These are phyloP conservation scores for Geotrichum macrosporum DNA, from an alignment of 1,139 yeast species.

Conservation along the genomic window DNA sequence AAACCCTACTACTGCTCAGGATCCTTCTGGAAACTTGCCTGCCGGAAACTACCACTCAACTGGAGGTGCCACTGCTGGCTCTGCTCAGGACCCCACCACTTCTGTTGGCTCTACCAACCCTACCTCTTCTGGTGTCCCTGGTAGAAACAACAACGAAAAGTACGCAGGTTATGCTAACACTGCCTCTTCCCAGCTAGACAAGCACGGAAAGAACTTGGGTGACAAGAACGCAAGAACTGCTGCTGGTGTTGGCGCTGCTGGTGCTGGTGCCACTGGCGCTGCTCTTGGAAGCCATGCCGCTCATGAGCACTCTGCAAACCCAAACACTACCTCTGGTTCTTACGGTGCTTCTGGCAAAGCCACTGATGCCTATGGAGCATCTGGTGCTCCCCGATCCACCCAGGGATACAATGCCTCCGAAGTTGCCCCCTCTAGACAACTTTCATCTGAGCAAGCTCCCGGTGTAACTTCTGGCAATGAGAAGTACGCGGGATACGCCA, in stretches of 20 bases:
- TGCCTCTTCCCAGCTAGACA: conserved; percentile 1
- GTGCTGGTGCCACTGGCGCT: conserved; percentile 11
- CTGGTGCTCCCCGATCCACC: no score
- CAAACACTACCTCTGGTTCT: not conserved
- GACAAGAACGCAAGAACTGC: conserved; percentile 1
- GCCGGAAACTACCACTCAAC: not conserved
- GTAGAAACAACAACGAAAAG: conserved; percentile 10
- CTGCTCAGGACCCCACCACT: conserved; percentile 6
- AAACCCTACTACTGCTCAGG: not conserved
- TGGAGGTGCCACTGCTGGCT: conserved; percentile 13
- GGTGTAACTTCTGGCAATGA: not conserved
- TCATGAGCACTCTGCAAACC: not conserved
- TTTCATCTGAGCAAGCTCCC: no score
- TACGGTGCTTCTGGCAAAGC: conserved; percentile 3
- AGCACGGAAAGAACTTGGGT: conserved; percentile 4
- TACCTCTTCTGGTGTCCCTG: conserved; percentile 14
- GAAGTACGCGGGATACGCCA: conserved; percentile 3
- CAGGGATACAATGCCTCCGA: no score
- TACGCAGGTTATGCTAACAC: conserved; percentile 15
- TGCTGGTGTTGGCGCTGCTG: conserved; percentile 15
- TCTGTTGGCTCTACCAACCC: conserved; percentile 14
- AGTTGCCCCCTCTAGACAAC: no score
- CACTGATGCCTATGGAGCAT: not conserved
- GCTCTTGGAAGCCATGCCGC: not conserved
- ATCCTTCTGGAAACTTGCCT: not conserved